Evolutionary conservation across 805 yeast species (phyloP), one percentile per base, ranked within the genome.

Genomic region (Blastobotrys peoriensis): DNA sequence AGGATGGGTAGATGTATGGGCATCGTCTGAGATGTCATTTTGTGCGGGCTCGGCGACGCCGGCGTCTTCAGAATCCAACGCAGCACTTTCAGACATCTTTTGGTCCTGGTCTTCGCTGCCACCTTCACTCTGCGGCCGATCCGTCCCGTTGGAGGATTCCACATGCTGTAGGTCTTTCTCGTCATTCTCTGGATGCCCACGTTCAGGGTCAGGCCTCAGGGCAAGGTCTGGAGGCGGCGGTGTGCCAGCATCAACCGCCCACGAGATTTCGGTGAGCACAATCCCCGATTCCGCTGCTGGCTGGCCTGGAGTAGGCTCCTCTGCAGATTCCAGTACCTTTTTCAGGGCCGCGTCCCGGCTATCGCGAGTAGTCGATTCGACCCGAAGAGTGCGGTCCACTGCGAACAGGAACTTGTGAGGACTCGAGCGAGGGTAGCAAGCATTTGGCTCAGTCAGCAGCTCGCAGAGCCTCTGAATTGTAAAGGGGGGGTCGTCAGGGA

Each of bases 391-490:
- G 16, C 56, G 39, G 36, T 50, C 54, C 30, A 62, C 30, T 5
- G 67, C 67, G 13, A 50, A 44, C 18, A 60, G 40, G 25, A 44
- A 61, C 50, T 61, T 61, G 33, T 54, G 54, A 9, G 56, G 45
- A 28, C 40, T 38, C n/a, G 41, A 22, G n/a, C 42, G 38, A 2
- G 51, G 33, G 38, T 62, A 59, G 41, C 50, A 51, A 38, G 46
- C 43, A 20, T 44, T 45, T 5, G 67, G 66, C 4, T 51, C 45
- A 4, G 45, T 27, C 19, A 65, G 50, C 30, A 66, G 53, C 45
- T 66, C 71, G 3, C 65, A 62, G 22, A 66, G 36, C 19, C 71
- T 52, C 48, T 66, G 69, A 5, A 67, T 34, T 5, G 70, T 65
- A 46, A 60, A 66, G 1, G 71, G 71, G 5, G 71, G 68, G n/a